Conservation (phyloP, 1,284 basidiomycete genomes). For the Sporisorium graminicola region DNA sequence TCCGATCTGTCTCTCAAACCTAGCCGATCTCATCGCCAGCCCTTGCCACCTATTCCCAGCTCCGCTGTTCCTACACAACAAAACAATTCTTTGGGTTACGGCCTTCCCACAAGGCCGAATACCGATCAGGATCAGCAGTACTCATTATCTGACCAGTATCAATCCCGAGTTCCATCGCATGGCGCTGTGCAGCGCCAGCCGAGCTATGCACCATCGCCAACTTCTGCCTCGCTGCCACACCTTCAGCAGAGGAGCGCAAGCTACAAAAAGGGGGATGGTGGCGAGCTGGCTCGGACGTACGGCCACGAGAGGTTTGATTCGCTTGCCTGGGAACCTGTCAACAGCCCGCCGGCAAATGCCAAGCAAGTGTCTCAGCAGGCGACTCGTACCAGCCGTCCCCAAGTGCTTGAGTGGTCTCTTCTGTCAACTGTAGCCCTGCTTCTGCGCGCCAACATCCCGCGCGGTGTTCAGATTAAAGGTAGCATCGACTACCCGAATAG, state of each 20-base stretch:
- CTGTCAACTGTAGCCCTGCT: constrained; percentile 89
- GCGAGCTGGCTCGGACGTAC: constrained; percentile 16
- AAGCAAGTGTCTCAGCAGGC: not conserved
- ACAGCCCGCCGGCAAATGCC: constrained; percentile 21
- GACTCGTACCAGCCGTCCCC: not conserved
- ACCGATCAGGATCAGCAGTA: constrained; percentile 10
- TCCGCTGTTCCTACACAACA: not conserved
- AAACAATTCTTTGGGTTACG: constrained; percentile 12
- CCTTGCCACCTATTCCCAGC: constrained; percentile 42
- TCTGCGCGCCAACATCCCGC: constrained; percentile 85
- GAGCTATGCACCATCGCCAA: constrained; percentile 6
- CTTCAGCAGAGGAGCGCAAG: constrained; percentile 7
- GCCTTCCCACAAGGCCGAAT: constrained; percentile 3
- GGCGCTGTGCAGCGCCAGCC: constrained; percentile 13
- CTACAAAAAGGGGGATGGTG: constrained; percentile 6
- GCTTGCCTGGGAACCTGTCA: constrained; percentile 43
- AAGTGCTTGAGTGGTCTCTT: constrained; percentile 78
- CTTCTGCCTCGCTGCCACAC: not conserved
- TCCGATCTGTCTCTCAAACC: constrained; percentile 28
- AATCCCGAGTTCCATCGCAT: constrained; percentile 11
- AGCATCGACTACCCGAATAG: constrained; percentile 65
- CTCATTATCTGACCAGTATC: constrained; percentile 1
- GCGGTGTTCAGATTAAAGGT: constrained; percentile 80
- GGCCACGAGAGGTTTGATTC: constrained; percentile 37
- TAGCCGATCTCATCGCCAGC: constrained; percentile 31